phyloP scores from a whole-genome alignment of 371 early-diverging fungal species.

The Mortierella sp. region DNA sequence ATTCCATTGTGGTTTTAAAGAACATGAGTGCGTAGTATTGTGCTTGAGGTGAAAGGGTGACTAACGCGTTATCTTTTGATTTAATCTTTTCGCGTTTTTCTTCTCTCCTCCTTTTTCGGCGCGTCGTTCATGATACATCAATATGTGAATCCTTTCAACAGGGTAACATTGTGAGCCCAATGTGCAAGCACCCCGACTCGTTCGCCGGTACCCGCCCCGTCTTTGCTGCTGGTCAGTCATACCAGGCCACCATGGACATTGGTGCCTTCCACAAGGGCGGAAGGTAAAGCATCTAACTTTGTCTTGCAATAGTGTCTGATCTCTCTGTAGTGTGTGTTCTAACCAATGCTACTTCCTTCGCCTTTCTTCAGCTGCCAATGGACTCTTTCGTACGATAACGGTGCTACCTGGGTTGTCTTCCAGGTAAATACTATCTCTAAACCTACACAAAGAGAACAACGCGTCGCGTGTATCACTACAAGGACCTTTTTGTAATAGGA shows the following conservation, averaged over 20 bases:
- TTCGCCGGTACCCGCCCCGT: conserved; percentile 46
- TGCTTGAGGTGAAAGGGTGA: no score
- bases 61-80: conserved; percentile 12
- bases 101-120: background rate
- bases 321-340: no score
- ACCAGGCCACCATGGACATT: conserved; percentile 36
- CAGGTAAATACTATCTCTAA: conserved; percentile 14
- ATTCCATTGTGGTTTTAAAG: background rate
- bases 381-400: conserved; percentile 73
- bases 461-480: background rate
- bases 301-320: no score
- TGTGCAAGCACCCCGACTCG: conserved; percentile 45
- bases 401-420: conserved; percentile 67
- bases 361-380: conserved; percentile 65
- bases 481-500: no score
- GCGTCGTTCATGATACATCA: background rate
- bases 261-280: conserved; percentile 56
- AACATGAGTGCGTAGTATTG: no score
- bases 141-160: conserved; percentile 1
- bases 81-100: conserved; percentile 1
- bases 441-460: no score
- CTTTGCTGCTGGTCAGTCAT: conserved; percentile 42
- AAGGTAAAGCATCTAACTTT: conserved; percentile 26
- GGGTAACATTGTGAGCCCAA: conserved; percentile 35
- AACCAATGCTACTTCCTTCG: background rate